Evolutionary conservation across 2,329 filamentous ascomycete genomes (phyloP), one percentile per base, ranked within the genome.

Genomic region (Epichloe typhina): DNA sequence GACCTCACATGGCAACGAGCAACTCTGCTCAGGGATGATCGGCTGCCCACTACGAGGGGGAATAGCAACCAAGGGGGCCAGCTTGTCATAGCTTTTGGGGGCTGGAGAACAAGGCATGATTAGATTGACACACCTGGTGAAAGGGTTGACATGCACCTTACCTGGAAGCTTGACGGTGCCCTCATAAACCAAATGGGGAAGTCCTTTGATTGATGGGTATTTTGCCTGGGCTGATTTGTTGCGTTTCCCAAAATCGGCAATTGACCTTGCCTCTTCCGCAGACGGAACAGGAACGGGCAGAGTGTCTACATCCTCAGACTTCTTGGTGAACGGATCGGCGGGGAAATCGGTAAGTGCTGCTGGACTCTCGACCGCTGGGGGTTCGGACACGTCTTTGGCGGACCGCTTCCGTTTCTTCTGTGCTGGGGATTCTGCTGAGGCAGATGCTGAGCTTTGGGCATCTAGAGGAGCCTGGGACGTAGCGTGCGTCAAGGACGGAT

Each of bases 41-140:
- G 62, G 56, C 40, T 64, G 68, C 8, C 68, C 65, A 21, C 62
- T 70, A 40, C 63, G 64, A 13, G 69, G 59, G 7, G 70, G 67
- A 19, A 69, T 53, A 6, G 70, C 69, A 15, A 73, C 67, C 26
- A 72, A 58, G 5, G 70, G 1, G 1, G 67, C 62, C 37, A 73
- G 60, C 53, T 72, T 72, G 44, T 73, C 70, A 50, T 70, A 71
- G 50, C 67, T 71, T 55, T 72, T 73, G 5, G 69, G 68, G 0
- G 65, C 66, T 55, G 33, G 6, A 26, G 15, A 37, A 26, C 17
- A 46, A 13, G 12, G 31, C 21, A 19, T 12, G 13, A 3, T 47
- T 49, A 52, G 44, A 38, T 38, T 15, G 12, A 15, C 15, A 39
- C 3, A 17, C 3, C 19, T 19, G 12, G 15, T 38, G 17, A 38